Percentiles rank a stretch among this genome's conserved stretches.
These are phyloP conservation scores for Kwoniella dejecticola DNA, from an alignment of 768 basidiomycete species.

Conservation along the genomic window DNA sequence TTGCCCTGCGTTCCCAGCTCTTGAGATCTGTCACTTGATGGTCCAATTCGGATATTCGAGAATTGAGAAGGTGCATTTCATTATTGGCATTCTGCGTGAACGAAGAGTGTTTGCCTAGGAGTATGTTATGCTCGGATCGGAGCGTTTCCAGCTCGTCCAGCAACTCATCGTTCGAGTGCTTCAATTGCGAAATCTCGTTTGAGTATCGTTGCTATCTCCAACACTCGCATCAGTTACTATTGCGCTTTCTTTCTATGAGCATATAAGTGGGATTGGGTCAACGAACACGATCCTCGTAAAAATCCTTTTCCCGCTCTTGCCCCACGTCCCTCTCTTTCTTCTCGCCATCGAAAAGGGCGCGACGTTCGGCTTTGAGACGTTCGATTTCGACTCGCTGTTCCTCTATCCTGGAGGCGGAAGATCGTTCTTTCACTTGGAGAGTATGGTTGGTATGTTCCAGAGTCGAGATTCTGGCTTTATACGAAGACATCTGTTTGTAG, in stretches of 20 bases:
- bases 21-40: slow-evolving; percentile 28
- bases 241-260: no score
- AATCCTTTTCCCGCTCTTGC: slow-evolving; percentile 34
- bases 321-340: slow-evolving; percentile 34
- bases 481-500: slow-evolving; percentile 13
- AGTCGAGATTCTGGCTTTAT: slow-evolving; percentile 13
- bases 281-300: slow-evolving; percentile 44
- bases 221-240: no score
- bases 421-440: slow-evolving; percentile 22
- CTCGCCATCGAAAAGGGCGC: slow-evolving; percentile 35
- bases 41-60: slow-evolving; percentile 30
- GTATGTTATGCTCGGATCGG: slow-evolving; percentile 23
- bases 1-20: slow-evolving; percentile 37
- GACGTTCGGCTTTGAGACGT: slow-evolving; percentile 37
- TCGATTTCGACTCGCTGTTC: slow-evolving; percentile 40
- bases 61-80: slow-evolving; percentile 20
- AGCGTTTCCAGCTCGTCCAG: slow-evolving; percentile 16
- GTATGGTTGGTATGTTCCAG: slow-evolving; percentile 28
- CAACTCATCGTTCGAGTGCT: slow-evolving; percentile 11
- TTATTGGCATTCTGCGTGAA: slow-evolving; percentile 12
- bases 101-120: slow-evolving; percentile 26
- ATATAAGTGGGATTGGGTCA: no score
- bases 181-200: slow-evolving; percentile 21
- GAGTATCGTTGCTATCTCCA: slow-evolving; percentile 5
- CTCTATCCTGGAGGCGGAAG: slow-evolving; percentile 23